Evolutionary conservation across 805 yeast genomes (phyloP).

Genomic region (Lachancea sp.): DNA sequence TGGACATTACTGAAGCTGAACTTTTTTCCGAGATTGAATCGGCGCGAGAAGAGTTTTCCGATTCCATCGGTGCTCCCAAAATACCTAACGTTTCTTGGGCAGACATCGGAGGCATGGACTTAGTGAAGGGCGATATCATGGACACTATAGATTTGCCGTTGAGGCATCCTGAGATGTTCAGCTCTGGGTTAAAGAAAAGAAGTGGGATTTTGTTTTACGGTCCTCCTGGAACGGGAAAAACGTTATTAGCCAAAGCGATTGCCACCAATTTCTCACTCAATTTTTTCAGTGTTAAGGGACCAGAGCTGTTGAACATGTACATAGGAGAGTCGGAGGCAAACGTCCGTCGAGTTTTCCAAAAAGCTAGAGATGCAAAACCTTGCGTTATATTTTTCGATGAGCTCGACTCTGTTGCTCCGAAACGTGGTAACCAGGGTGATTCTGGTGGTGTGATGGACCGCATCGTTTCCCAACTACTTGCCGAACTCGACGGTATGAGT

Average conservation of each 20-base stretch:
- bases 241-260: conserved; percentile 91
- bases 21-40: conserved; percentile 57
- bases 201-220: conserved; percentile 94
- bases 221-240: conserved; percentile 98
- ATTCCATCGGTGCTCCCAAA: conserved; percentile 93
- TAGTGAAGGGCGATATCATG: conserved; percentile 84
- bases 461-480: conserved; percentile 89
- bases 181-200: conserved; percentile 84
- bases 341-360: conserved; percentile 88
- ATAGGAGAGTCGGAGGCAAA: conserved; percentile 98
- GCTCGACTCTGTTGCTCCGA: conserved; percentile 96
- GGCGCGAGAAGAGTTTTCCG: conserved; percentile 84
- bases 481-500: conserved; percentile 96
- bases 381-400: conserved; percentile 98
- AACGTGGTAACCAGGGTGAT: conserved; percentile 97
- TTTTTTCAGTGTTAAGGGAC: conserved; percentile 95
- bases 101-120: conserved; percentile 91
- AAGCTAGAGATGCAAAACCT: conserved; percentile 93
- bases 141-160: conserved; percentile 96
- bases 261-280: conserved; percentile 93
- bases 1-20: conserved; percentile 48
- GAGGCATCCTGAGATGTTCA: conserved; percentile 84
- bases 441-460: conserved; percentile 99
- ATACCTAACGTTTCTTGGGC: conserved; percentile 96
- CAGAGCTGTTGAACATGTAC: conserved; percentile 93